phyloP scores from a whole-genome alignment of 257 asterid genomes.

The Plantago ovata region DNA sequence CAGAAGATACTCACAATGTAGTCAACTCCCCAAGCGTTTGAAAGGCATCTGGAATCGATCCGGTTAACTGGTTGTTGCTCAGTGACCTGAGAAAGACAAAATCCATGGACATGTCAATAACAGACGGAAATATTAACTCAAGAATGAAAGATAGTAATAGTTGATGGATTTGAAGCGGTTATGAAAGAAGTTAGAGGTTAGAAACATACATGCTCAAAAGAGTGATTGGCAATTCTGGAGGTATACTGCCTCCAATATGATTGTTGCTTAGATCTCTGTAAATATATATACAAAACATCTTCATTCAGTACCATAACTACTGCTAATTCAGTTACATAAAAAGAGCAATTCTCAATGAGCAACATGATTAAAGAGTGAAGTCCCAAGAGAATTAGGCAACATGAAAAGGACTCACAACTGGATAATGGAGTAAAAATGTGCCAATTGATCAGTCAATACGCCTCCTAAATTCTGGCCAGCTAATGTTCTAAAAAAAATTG shows the following conservation, averaged over 20 bases:
- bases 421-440: slow-evolving; percentile 61
- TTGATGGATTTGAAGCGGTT: slow-evolving; percentile 1
- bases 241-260: slow-evolving; percentile 81
- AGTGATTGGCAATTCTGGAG: slow-evolving; percentile 64
- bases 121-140: neutral
- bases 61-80: slow-evolving; percentile 58
- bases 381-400: neutral
- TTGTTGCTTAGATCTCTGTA: slow-evolving; percentile 76
- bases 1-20: slow-evolving; percentile 41
- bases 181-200: slow-evolving; percentile 15
- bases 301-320: slow-evolving; percentile 10
- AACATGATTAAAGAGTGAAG: slow-evolving; percentile 1
- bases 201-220: slow-evolving; percentile 65
- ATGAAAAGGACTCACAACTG: slow-evolving; percentile 46
- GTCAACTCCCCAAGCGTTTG: slow-evolving; percentile 44
- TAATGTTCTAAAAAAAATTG: slow-evolving; percentile 40
- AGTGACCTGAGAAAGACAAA: slow-evolving; percentile 44
- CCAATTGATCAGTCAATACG: slow-evolving; percentile 51
- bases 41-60: slow-evolving; percentile 79
- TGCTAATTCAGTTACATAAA: neutral
- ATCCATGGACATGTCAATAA: neutral
- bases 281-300: slow-evolving; percentile 15
- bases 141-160: neutral
- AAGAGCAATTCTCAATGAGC: neutral
- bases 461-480: slow-evolving; percentile 63